Evolutionary conservation across 768 basidiomycete species (phyloP).

Genomic region (Naganishia vishniacii): DNA sequence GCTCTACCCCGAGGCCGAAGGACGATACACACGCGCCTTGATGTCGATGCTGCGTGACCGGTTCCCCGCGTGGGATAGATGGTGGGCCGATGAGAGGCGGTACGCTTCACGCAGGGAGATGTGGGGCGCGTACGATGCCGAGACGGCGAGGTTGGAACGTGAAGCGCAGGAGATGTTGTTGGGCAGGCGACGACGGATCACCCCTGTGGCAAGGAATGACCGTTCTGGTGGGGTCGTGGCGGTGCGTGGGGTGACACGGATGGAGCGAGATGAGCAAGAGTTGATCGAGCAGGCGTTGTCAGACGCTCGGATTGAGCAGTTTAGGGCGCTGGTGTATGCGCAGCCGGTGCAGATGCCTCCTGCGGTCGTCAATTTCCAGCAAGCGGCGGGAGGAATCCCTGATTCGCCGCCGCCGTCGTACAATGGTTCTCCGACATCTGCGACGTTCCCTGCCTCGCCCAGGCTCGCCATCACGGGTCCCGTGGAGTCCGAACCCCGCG

Average conservation of each 20-base stretch:
- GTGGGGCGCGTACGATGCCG: conserved; percentile 11
- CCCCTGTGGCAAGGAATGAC: neutral
- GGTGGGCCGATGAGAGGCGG: conserved; percentile 8
- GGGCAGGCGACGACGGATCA: neutral
- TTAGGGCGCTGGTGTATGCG: neutral
- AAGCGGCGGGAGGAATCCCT: neutral
- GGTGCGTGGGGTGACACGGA: too few species aligned
- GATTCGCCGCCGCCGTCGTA: conserved; percentile 8
- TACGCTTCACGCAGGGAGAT: neutral
- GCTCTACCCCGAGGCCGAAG: conserved; percentile 7
- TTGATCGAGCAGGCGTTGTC: conserved; percentile 6
- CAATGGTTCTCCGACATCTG: neutral
- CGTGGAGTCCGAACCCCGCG: too few species aligned
- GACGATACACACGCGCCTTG: conserved; percentile 8
- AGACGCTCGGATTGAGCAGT: conserved; percentile 11
- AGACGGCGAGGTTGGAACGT: neutral
- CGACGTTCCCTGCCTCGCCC: neutral
- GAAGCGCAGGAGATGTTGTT: neutral
- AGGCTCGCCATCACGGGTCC: neutral
- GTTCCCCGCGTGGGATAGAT: conserved; percentile 11
- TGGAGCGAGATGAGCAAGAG: conserved; percentile 3
- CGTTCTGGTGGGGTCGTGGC: too few species aligned
- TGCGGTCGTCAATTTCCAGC: too few species aligned
- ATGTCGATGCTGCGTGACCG: conserved; percentile 5
- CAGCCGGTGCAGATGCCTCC: neutral